Conservation (phyloP, 192 early-diverging fungal species). For the Backusella macrospora region DNA sequence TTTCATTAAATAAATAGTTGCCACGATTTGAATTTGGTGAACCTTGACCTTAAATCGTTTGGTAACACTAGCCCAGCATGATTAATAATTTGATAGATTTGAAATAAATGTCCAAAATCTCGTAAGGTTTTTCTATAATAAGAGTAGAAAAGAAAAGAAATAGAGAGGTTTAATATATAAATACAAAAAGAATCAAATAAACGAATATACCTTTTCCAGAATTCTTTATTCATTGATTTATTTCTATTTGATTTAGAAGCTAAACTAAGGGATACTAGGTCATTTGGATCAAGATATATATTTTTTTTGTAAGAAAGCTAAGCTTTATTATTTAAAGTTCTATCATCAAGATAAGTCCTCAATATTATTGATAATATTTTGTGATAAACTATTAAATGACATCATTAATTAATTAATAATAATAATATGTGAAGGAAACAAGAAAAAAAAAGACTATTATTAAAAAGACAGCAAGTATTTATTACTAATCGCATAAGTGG, state of each 20-base stretch:
- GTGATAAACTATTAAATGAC: background rate
- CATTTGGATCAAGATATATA: background rate
- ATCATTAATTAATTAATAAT: background rate
- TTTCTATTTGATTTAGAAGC: background rate
- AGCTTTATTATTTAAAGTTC: too few species aligned
- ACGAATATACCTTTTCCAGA: background rate
- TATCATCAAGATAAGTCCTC: too few species aligned
- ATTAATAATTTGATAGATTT: conserved; percentile 2
- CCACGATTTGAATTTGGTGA: conserved; percentile 6
- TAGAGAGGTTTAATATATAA: background rate
- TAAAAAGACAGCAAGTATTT: background rate
- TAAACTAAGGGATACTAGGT: background rate
- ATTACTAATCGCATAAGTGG: conserved; percentile 1
- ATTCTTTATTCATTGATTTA: background rate
- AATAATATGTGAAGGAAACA: background rate
- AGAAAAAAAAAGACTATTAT: background rate
- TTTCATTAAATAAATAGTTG: background rate
- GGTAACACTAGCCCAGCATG: background rate
- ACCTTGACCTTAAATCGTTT: background rate
- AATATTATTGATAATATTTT: background rate
- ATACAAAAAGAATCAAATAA: background rate
- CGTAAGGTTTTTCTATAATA: conserved; percentile 1
- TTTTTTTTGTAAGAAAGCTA: too few species aligned
- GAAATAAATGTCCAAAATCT: conserved; percentile 18
- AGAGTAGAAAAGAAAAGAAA: too few species aligned